Base-by-base conservation (phyloP, 192 early-diverging fungal genomes). In the Backusella circina region DNA sequence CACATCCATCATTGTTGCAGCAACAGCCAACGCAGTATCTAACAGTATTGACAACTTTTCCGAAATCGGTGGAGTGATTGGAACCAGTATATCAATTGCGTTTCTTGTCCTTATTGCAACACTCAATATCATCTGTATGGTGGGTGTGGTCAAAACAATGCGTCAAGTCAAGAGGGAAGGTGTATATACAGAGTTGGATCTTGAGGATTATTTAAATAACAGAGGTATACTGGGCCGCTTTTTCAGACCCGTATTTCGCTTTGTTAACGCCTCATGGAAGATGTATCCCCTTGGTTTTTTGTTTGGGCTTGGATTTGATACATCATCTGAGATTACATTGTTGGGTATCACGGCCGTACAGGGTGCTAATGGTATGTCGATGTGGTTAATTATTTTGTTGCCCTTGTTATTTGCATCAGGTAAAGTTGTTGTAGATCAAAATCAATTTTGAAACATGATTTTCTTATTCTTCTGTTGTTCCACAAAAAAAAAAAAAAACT, bases 231-330 rank as follows among this genome's bases (percentile, higher is more conserved):
- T 88, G 31, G 84, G 77, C 18, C 77, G 84, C 15, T 84, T 88
- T 28, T 87, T 88, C 54, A 57, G 78, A 26, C 86, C 86, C 0
- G 38, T 90, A 0, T 90, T 88, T 38, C 77, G 77, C 26, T 75
- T 86, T 35, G 82, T 88, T 67, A 79, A 90, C 73, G 83, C 82
- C 9, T 84, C 86, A 10, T 88, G 89, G 89, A 91, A 91, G 44
- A 90, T 91, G 90, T 90, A 91, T 71, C 89, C 85, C 21, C 65
- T 91, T 5, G 88, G 88, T 8, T 75, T 89, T 0, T 44, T 89
- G 23, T 93, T 93, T 82, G 91, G 91, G 2, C 74, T 93, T 23
- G 91, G 91, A 8, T 93, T 93, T 71, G 91, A 93, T 83, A 93
- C 91, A 9, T 88, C 91, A 8, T 90, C 90, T 0, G 88, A 93